These are phyloP conservation scores for Laburnicola sp. DNA, from an alignment of 2,329 filamentous ascomycete genomes.

Conservation along the genomic window DNA sequence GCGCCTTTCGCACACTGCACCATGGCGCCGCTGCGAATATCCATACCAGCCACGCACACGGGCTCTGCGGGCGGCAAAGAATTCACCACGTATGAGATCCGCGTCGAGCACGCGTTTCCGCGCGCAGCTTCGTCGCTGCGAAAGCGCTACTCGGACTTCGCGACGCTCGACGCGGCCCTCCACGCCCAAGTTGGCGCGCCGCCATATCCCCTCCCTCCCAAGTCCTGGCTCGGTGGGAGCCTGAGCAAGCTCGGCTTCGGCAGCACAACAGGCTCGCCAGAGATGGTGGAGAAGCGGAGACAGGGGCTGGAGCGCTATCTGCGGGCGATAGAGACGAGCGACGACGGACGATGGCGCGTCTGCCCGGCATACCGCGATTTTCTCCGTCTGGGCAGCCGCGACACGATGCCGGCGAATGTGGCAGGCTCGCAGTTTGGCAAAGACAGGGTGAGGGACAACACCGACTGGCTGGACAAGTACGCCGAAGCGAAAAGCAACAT, in stretches of 20 bases:
- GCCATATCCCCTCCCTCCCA: conserved; percentile 68
- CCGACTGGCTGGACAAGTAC: conserved; percentile 76
- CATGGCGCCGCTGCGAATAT: conserved; percentile 53
- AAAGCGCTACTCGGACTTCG: conserved; percentile 84
- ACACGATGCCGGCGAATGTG: conserved; percentile 23
- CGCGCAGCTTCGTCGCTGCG: conserved; percentile 74
- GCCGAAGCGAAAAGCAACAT: conserved; percentile 72
- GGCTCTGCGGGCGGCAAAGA: conserved; percentile 59
- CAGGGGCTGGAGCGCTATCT: conserved; percentile 71
- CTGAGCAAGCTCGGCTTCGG: conserved; percentile 37
- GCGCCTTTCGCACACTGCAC: background rate
- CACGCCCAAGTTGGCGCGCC: conserved; percentile 65
- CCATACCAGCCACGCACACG: conserved; percentile 54
- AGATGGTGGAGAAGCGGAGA: conserved; percentile 72
- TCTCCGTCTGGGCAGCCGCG: conserved; percentile 59
- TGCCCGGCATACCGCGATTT: conserved; percentile 73
- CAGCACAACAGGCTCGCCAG: conserved; percentile 67
- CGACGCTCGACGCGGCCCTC: conserved; percentile 65
- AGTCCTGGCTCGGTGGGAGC: conserved; percentile 71
- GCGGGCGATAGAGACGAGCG: conserved; percentile 68
- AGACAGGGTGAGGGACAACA: conserved; percentile 50
- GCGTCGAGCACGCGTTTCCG: conserved; percentile 73
- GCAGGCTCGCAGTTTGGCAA: conserved; percentile 44
- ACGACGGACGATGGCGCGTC: conserved; percentile 77
- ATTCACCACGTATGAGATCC: conserved; percentile 78